Percentiles rank a stretch among this genome's conserved stretches.
Evolutionary conservation across 2,329 filamentous ascomycete genomes (phyloP).

Genomic region (Talaromyces sp.): DNA sequence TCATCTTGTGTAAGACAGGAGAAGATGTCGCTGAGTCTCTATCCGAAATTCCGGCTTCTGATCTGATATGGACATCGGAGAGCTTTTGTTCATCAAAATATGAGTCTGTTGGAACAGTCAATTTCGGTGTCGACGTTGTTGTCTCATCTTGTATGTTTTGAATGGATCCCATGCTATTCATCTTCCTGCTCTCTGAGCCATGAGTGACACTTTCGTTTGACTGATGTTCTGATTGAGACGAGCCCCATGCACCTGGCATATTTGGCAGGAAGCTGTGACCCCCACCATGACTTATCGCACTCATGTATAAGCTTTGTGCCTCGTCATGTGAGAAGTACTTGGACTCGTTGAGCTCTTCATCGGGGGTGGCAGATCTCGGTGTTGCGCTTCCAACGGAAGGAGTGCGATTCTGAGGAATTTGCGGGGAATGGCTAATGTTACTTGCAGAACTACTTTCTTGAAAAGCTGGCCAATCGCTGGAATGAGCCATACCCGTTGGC

Average conservation of each 20-base stretch:
- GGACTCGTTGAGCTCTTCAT: conserved; percentile 48
- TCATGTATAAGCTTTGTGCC: conserved; percentile 57
- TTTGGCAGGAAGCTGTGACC: conserved; percentile 32
- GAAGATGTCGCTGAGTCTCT: conserved; percentile 20
- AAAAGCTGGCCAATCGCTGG: neutral
- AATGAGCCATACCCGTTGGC: neutral
- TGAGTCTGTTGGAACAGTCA: conserved; percentile 22
- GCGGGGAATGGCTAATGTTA: conserved; percentile 6
- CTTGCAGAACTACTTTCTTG: conserved; percentile 3
- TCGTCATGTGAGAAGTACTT: conserved; percentile 53
- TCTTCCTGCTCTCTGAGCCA: neutral
- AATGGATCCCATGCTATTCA: neutral
- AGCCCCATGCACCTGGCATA: conserved; percentile 50
- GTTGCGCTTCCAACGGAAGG: conserved; percentile 25
- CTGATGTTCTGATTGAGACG: conserved; percentile 24
- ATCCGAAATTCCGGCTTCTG: conserved; percentile 15
- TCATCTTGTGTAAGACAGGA: conserved; percentile 21
- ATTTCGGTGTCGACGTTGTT: conserved; percentile 33
- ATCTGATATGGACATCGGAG: conserved; percentile 6
- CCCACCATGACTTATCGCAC: conserved; percentile 55
- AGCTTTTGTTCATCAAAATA: conserved; percentile 14
- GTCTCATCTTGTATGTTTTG: neutral
- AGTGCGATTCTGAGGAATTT: conserved; percentile 14
- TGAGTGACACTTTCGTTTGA: neutral
- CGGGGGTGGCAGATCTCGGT: conserved; percentile 26